Evolutionary conservation across 2,329 filamentous ascomycete genomes (phyloP).

Genomic region (Gnomoniopsis sp.): DNA sequence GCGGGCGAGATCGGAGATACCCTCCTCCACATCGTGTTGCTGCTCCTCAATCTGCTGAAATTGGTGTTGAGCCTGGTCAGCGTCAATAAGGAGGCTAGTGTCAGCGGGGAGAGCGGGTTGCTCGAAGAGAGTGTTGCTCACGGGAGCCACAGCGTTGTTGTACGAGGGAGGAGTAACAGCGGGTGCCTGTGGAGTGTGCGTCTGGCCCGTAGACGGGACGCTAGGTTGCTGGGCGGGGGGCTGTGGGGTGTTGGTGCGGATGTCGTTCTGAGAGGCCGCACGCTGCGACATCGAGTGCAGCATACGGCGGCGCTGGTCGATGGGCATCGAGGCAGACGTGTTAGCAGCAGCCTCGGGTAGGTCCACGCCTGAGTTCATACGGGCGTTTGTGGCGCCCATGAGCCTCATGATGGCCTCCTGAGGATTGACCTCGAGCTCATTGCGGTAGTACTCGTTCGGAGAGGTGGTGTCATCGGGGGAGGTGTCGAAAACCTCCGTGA

Average conservation of each 20-base stretch:
- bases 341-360: constrained; percentile 56
- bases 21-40: constrained; percentile 23
- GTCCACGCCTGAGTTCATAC: constrained; percentile 44
- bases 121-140: too few relatives aligned
- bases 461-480: constrained; percentile 42
- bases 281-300: constrained; percentile 55
- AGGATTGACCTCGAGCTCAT: constrained; percentile 55
- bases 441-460: constrained; percentile 48
- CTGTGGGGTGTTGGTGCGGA: constrained; percentile 4
- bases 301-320: constrained; percentile 57
- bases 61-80: constrained; percentile 35
- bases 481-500: constrained; percentile 59
- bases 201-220: constrained; percentile 10
- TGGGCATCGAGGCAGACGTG: constrained; percentile 50
- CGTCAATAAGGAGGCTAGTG: neutral
- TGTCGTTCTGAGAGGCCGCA: constrained; percentile 20
- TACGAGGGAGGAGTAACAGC: constrained; percentile 34
- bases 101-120: too few relatives aligned
- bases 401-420: constrained; percentile 63
- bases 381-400: constrained; percentile 61
- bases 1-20: constrained; percentile 27
- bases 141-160: too few relatives aligned
- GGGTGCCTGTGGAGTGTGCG: constrained; percentile 17
- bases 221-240: constrained; percentile 8
- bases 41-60: constrained; percentile 63